Evolutionary conservation across 139 green algal genomes (phyloP).

Genomic region (Desmodesmus armatus): DNA sequence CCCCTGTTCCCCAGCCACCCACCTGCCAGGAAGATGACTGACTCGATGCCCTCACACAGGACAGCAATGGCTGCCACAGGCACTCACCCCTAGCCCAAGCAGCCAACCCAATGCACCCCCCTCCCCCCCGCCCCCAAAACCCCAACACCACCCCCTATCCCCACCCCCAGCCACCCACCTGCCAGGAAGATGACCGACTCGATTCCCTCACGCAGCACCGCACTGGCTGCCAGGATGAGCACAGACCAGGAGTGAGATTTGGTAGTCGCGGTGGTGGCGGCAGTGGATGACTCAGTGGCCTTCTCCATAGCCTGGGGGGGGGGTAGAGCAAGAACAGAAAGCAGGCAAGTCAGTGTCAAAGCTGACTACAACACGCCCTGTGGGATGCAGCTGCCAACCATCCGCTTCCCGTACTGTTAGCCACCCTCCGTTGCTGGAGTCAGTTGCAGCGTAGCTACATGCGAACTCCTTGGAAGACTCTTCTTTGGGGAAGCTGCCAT

Average conservation of each 20-base stretch:
- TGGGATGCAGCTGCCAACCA: too few species aligned
- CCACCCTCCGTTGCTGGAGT: too few species aligned
- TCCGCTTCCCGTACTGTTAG: too few species aligned
- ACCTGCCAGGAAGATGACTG: not conserved
- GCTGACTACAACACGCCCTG: too few species aligned
- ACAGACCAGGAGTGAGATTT: constrained; percentile 44
- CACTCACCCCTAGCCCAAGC: constrained; percentile 34
- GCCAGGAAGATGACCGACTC: constrained; percentile 68
- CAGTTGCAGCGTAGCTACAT: too few species aligned
- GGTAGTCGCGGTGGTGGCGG: not conserved
- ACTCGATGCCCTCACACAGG: constrained; percentile 56
- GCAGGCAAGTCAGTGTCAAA: too few species aligned
- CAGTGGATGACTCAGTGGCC: not conserved
- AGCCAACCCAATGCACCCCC: not conserved
- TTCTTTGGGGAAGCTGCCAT: too few species aligned
- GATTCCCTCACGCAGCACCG: constrained; percentile 62
- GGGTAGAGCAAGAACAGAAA: too few species aligned
- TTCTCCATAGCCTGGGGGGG: constrained; percentile 23
- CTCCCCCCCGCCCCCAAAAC: too few species aligned
- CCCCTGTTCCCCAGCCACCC: not conserved
- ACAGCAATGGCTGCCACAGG: constrained; percentile 54
- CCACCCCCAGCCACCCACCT: not conserved
- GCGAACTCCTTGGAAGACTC: too few species aligned
- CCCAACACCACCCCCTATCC: too few species aligned
- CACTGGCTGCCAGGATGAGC: constrained; percentile 57